Evolutionary conservation across 108 stramenopile species (phyloP), one percentile per base, ranked within the genome.

Genomic region (Stephanodiscus minutulus): DNA sequence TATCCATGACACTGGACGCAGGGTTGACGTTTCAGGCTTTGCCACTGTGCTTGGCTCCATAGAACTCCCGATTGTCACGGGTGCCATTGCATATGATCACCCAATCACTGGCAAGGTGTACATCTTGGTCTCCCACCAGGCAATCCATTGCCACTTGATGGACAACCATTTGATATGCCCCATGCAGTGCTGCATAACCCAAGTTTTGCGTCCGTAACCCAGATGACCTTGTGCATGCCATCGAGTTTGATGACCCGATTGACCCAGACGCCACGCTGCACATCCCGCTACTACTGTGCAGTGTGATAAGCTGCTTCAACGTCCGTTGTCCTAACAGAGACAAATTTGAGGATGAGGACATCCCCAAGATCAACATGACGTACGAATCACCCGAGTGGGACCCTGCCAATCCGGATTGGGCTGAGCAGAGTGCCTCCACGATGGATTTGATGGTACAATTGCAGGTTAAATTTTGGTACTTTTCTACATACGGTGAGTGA

Each of bases 161-260:
- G 11, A 64, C 3, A 28, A 70, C 20, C 68, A 77, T 43, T 24
- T 70, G 49, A 17, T 77, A 22, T 70, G 55, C 15, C 60, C 76
- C 2, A 77, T 77, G 76, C 76, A 77, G 68, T 54, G 68, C 15
- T n/a, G 68, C n/a, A 7, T 35, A 3, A 20, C 68, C 55, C 3
- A 59, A 68, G 68, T 18, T 68, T 5, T 41, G 24, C 9, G 22
- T 20, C 4, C 22, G n/a, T 17, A 29, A 68, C 5, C 55, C 68
- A 4, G 29, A 36, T 35, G 57, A 41, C 12, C 11, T 10, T 5
- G 18, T 39, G 20, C 68, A 68, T 28, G 10, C 68, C n/a, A 58
- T 68, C 21, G 9, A 11, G 21, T 27, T 68, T 10, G 20, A 5
- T 0, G 35, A 58, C 20, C 36, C 55, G 20, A 5, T 43, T 6